Evolutionary conservation across 345 rosid genomes (phyloP), one percentile per base, ranked within the genome.

Genomic region (Salix suchowensis): DNA sequence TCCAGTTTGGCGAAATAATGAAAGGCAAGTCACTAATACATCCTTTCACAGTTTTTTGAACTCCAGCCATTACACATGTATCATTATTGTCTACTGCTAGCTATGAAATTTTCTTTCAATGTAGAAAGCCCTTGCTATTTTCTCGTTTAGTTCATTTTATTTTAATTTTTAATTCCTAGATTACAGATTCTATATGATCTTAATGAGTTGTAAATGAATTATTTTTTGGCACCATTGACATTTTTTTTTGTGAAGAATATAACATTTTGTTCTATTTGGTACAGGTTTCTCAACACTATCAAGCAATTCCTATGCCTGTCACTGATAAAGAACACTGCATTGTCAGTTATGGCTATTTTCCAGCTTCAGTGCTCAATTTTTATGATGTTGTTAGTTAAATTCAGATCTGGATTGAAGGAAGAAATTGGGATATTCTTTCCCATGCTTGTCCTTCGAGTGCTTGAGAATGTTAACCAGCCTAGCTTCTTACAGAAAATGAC

Each of bases 401-500:
- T 82, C 84, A 90, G 98, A 88, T 88, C 92, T 42, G 94, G 87
- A 36, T 74, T 95, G 84, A 95, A 93, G 84, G 89, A 89, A 73
- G 93, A 95, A 88, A 92, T 93, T 85, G 97, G 97, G 69, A 90
- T 95, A 78, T 93, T 95, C 88, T 90, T 93, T 84, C 97, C 97
- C 55, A 95, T 95, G 98, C 96, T 95, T 52, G 79, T 93, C 82
- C 94, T 93, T 82, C 87, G 98, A 75, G 94, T 95, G 74, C 96
- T 95, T 80, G 98, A 93, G 85, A 95, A 95, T 87, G 90, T 95
- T 73, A 92, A 91, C 70, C 98, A 91, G 89, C 98, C 98, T 73
- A 95, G 98, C 78, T 95, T 93, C 84, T 64, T 95, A 76, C 98
- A 95, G 90, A 95, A 95, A 84, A 93, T 93, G 98, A 93, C 92